Percentiles rank a stretch among this genome's conserved stretches.
These are phyloP conservation scores for Murraya paniculata DNA, from an alignment of 345 rosid genomes.

Conservation along the genomic window DNA sequence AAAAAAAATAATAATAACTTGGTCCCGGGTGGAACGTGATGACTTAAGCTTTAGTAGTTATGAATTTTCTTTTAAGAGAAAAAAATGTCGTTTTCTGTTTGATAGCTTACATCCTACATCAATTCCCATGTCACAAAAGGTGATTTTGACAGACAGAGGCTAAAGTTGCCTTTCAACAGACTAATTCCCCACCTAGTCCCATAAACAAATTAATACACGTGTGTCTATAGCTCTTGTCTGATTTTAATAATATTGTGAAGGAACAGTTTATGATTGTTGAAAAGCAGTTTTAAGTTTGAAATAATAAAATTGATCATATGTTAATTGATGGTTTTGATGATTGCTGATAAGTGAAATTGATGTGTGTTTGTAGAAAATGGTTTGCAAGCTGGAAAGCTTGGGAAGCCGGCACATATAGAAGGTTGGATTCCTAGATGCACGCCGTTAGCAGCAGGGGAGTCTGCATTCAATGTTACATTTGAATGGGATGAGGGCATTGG, in stretches of 20 bases:
- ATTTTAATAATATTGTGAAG: no score
- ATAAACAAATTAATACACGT: no score
- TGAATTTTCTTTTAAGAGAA: not conserved
- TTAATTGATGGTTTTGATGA: not conserved
- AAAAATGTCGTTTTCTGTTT: not conserved
- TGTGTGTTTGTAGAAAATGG: slow-evolving; percentile 27
- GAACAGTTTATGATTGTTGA: no score
- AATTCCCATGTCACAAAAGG: not conserved
- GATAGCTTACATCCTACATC: not conserved
- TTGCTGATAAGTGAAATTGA: not conserved
- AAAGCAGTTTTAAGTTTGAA: not conserved
- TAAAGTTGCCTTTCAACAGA: not conserved
- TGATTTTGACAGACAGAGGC: not conserved
- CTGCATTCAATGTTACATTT: slow-evolving; percentile 46
- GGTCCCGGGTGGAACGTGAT: not conserved
- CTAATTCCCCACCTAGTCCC: no score
- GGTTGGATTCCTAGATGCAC: slow-evolving; percentile 37
- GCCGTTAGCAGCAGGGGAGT: slow-evolving; percentile 41
- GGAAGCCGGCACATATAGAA: slow-evolving; percentile 56
- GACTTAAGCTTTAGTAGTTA: not conserved
- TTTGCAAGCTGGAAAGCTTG: slow-evolving; percentile 44
- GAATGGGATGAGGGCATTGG: slow-evolving; percentile 60
- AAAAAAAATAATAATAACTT: no score
- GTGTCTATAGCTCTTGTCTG: no score
- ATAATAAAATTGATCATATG: not conserved